Conservation (phyloP, 2,329 filamentous ascomycete species). For the Aciculosporium take region DNA sequence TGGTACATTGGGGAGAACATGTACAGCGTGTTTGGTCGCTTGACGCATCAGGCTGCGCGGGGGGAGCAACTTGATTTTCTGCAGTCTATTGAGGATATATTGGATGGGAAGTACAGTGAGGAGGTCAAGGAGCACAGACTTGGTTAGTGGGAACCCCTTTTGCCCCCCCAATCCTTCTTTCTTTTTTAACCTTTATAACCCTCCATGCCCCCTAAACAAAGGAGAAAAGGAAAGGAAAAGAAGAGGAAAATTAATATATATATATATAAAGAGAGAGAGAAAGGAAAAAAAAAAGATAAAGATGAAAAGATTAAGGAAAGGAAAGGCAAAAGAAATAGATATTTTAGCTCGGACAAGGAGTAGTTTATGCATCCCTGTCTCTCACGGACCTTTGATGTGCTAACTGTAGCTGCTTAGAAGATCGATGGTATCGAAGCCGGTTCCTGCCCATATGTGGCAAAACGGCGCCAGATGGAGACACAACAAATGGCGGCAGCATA, state of each 20-base stretch:
- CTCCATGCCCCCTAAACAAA: too few species aligned
- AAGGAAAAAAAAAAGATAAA: not conserved
- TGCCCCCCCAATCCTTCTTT: too few species aligned
- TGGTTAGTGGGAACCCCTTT: conserved; percentile 19
- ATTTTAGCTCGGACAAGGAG: too few species aligned
- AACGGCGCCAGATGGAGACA: conserved; percentile 35
- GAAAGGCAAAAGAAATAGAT: too few species aligned
- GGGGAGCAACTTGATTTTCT: conserved; percentile 36
- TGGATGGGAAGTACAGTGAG: conserved; percentile 44
- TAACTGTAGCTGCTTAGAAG: conserved; percentile 22
- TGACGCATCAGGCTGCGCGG: conserved; percentile 28
- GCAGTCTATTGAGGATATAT: conserved; percentile 46
- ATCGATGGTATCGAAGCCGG: conserved; percentile 56
- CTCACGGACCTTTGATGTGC: not conserved
- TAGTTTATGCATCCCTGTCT: too few species aligned
- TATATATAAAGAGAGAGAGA: not conserved
- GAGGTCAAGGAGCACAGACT: conserved; percentile 51
- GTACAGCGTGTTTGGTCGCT: conserved; percentile 45
- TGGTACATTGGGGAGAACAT: conserved; percentile 47
- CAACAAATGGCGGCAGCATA: conserved; percentile 33
- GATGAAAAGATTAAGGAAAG: too few species aligned
- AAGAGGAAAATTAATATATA: too few species aligned
- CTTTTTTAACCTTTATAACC: too few species aligned
- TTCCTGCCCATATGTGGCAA: conserved; percentile 52
- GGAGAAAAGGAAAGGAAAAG: too few species aligned